Conservation (phyloP, 371 early-diverging fungal genomes). For the Apophysomyces ossiformis region DNA sequence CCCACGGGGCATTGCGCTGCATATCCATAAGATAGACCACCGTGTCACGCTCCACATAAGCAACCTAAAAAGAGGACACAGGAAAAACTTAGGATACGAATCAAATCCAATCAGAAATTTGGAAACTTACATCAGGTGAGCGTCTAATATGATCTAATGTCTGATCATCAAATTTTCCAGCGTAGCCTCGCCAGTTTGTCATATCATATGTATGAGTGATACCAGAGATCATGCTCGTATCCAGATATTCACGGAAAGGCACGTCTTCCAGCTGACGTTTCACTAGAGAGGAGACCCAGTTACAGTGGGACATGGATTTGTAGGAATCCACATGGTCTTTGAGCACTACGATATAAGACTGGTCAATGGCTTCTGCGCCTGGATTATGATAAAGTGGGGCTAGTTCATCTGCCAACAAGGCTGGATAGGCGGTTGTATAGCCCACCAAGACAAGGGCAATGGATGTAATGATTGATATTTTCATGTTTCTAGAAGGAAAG, state of each 20-base stretch:
- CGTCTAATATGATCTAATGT: constrained; percentile 72
- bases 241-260: constrained; percentile 22
- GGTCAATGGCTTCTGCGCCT: constrained; percentile 69
- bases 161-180: constrained; percentile 75
- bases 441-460: constrained; percentile 21
- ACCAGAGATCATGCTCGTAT: constrained; percentile 42
- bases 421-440: constrained; percentile 18
- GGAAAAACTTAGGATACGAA: not conserved
- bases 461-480: constrained; percentile 18
- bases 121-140: constrained; percentile 47
- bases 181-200: constrained; percentile 77
- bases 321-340: constrained; percentile 58
- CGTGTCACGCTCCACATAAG: constrained; percentile 88
- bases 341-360: constrained; percentile 87
- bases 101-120: not conserved
- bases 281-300: constrained; percentile 34
- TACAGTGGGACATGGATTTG: constrained; percentile 37
- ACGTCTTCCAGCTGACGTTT: constrained; percentile 11
- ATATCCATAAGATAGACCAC: constrained; percentile 74
- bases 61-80: constrained; percentile 57
- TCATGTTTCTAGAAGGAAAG: not conserved
- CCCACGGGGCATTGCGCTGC: constrained; percentile 89
- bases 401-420: constrained; percentile 22
- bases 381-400: constrained; percentile 71
- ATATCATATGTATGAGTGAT: constrained; percentile 79